Evolutionary conservation across 1,284 basidiomycete genomes (phyloP).

Genomic region (Fomitopsis pinicola): DNA sequence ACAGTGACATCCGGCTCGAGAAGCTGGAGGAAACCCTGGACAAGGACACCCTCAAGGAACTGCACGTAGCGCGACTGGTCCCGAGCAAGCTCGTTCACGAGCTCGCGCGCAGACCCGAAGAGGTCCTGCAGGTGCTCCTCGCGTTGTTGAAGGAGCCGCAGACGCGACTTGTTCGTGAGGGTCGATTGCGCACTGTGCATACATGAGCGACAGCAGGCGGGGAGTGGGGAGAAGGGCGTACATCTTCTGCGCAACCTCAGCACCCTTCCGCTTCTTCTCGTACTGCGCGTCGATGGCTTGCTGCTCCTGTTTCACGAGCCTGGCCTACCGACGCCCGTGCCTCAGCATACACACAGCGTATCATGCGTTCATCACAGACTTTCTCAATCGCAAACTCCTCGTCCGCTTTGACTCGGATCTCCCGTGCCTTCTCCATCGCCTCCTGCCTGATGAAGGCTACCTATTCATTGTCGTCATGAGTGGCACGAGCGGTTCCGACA

Average conservation of each 20-base stretch:
- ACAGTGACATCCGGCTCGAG: slow-evolving; percentile 70
- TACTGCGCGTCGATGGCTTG: slow-evolving; percentile 87
- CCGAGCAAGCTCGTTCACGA: slow-evolving; percentile 60
- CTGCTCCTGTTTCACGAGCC: slow-evolving; percentile 92
- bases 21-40: slow-evolving; percentile 65
- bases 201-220: neutral
- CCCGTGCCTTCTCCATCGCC: slow-evolving; percentile 93
- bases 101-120: slow-evolving; percentile 72
- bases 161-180: slow-evolving; percentile 92
- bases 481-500: neutral
- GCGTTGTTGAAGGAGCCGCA: slow-evolving; percentile 86
- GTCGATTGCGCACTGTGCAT: slow-evolving; percentile 84
- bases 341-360: neutral
- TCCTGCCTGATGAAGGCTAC: slow-evolving; percentile 97
- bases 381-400: slow-evolving; percentile 98
- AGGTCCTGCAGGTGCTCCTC: slow-evolving; percentile 92
- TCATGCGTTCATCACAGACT: slow-evolving; percentile 37
- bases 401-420: slow-evolving; percentile 94
- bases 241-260: slow-evolving; percentile 94
- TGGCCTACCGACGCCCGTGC: slow-evolving; percentile 55
- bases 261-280: slow-evolving; percentile 93
- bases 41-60: slow-evolving; percentile 77
- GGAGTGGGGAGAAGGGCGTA: slow-evolving; percentile 35
- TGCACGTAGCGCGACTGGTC: slow-evolving; percentile 73
- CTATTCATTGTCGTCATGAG: slow-evolving; percentile 35